A percentile compares a stretch with the other conserved stretches of the same genome.
Conservation (phyloP, 805 yeast species). For the Ogataea henricii region DNA sequence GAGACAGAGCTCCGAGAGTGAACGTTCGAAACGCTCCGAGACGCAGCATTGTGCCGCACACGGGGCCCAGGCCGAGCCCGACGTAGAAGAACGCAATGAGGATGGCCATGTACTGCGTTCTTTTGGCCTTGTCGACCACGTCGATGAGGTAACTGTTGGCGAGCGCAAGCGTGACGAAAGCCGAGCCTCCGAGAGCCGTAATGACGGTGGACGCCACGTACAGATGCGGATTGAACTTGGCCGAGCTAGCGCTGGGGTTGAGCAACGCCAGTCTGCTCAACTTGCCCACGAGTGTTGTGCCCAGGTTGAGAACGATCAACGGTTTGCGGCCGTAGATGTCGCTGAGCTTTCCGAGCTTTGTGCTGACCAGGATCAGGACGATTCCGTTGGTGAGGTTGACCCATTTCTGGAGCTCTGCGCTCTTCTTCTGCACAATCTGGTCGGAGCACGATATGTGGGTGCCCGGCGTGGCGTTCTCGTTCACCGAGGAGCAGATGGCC, state of each 20-base stretch:
- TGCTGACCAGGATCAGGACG: constrained; percentile 53
- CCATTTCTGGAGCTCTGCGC: constrained; percentile 53
- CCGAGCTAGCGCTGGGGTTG: constrained; percentile 19
- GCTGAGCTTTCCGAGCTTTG: constrained; percentile 62
- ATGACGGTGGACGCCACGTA: constrained; percentile 48
- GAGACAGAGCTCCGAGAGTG: constrained; percentile 17
- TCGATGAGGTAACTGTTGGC: constrained; percentile 74
- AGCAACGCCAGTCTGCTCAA: constrained; percentile 20
- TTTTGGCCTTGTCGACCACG: constrained; percentile 59
- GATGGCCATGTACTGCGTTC: constrained; percentile 61
- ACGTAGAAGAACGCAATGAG: constrained; percentile 58
- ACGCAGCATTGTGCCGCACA: constrained; percentile 49
- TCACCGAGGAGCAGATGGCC: constrained; percentile 41
- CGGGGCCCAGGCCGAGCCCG: constrained; percentile 68
- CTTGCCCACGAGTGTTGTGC: constrained; percentile 18
- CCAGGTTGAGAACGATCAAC: constrained; percentile 39
- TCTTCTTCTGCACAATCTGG: constrained; percentile 41
- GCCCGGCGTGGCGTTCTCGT: constrained; percentile 9
- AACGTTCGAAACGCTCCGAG: constrained; percentile 36
- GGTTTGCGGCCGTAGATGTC: constrained; percentile 66
- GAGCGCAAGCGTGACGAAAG: constrained; percentile 54
- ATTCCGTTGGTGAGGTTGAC: constrained; percentile 44
- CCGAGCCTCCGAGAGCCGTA: constrained; percentile 63
- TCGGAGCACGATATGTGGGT: constrained; percentile 37
- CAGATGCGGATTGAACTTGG: constrained; percentile 34